These are phyloP conservation scores for Malassezia equina DNA, from an alignment of 1,284 basidiomycete genomes.

Conservation along the genomic window DNA sequence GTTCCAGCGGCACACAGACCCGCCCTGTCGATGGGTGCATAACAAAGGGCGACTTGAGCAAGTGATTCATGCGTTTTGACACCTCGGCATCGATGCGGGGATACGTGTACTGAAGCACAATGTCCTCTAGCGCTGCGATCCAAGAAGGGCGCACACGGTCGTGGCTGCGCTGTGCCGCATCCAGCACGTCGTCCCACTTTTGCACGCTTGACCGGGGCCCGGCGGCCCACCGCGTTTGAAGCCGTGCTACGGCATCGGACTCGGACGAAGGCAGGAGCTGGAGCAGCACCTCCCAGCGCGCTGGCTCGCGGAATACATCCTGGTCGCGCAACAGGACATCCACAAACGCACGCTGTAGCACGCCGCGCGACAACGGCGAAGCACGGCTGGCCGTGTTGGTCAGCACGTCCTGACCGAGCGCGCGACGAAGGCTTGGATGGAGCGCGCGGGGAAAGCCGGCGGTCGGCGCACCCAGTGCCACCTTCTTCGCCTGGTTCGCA, in stretches of 20 bases:
- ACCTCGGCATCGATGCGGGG: slow-evolving; percentile 94
- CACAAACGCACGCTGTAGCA: slow-evolving; percentile 57
- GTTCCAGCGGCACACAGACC: slow-evolving; percentile 86
- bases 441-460: slow-evolving; percentile 55
- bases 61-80: slow-evolving; percentile 90
- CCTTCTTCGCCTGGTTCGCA: slow-evolving; percentile 71
- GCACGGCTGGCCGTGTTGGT: neutral
- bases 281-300: slow-evolving; percentile 67
- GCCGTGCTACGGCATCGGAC: slow-evolving; percentile 27
- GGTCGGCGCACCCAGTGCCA: slow-evolving; percentile 55
- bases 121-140: slow-evolving; percentile 57
- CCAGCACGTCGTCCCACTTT: slow-evolving; percentile 65
- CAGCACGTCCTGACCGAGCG: slow-evolving; percentile 26
- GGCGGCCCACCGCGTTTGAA: slow-evolving; percentile 60
- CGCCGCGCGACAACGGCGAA: slow-evolving; percentile 35
- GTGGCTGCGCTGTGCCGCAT: slow-evolving; percentile 36
- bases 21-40: slow-evolving; percentile 91
- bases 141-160: slow-evolving; percentile 35
- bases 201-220: slow-evolving; percentile 29
- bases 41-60: slow-evolving; percentile 95
- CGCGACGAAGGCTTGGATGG: slow-evolving; percentile 40
- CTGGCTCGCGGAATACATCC: slow-evolving; percentile 64
- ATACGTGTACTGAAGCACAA: slow-evolving; percentile 88
- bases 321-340: slow-evolving; percentile 73
- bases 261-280: slow-evolving; percentile 57